A percentile compares a stretch with the other conserved stretches of the same genome.
Evolutionary conservation across 768 basidiomycete species (phyloP).

Genomic region (Cystoderma amianthinum): DNA sequence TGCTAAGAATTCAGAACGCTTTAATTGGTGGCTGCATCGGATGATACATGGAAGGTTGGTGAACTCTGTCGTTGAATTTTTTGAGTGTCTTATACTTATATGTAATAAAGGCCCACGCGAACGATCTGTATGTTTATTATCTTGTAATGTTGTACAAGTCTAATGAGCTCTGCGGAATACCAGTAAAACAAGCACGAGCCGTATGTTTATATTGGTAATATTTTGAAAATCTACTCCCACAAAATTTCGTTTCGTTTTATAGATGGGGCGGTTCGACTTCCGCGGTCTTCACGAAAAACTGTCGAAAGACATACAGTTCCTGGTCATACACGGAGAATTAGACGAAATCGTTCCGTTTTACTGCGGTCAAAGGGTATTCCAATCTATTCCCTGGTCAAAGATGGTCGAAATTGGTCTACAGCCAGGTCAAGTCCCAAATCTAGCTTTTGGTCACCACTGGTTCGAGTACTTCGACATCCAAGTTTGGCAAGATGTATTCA

Average conservation of each 20-base stretch:
- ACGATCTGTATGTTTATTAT: slow-evolving; percentile 18
- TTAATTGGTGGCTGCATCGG: slow-evolving; percentile 15
- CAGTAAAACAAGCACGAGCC: slow-evolving; percentile 25
- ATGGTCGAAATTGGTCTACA: slow-evolving; percentile 21
- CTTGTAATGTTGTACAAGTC: background rate
- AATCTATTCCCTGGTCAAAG: slow-evolving; percentile 27
- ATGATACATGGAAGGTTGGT: slow-evolving; percentile 16
- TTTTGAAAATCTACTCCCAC: background rate
- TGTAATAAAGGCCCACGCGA: slow-evolving; percentile 15
- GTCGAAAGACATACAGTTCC: slow-evolving; percentile 19
- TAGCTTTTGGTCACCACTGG: slow-evolving; percentile 37
- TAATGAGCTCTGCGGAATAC: background rate
- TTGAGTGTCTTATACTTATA: background rate
- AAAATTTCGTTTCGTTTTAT: slow-evolving; percentile 21
- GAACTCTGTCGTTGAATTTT: background rate
- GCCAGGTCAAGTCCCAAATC: slow-evolving; percentile 25
- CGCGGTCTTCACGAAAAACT: slow-evolving; percentile 21
- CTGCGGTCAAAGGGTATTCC: slow-evolving; percentile 25
- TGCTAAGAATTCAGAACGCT: slow-evolving; percentile 9
- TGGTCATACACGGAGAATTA: slow-evolving; percentile 33
- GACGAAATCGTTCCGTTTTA: slow-evolving; percentile 31
- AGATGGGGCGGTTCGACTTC: slow-evolving; percentile 24
- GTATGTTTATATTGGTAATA: slow-evolving; percentile 15
- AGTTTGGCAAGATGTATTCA: slow-evolving; percentile 31
- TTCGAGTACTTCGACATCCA: slow-evolving; percentile 37